A percentile compares a stretch with the other conserved stretches of the same genome.
These are phyloP conservation scores for Aureobasidium sp. DNA, from an alignment of 2,329 filamentous ascomycete species.

Conservation along the genomic window DNA sequence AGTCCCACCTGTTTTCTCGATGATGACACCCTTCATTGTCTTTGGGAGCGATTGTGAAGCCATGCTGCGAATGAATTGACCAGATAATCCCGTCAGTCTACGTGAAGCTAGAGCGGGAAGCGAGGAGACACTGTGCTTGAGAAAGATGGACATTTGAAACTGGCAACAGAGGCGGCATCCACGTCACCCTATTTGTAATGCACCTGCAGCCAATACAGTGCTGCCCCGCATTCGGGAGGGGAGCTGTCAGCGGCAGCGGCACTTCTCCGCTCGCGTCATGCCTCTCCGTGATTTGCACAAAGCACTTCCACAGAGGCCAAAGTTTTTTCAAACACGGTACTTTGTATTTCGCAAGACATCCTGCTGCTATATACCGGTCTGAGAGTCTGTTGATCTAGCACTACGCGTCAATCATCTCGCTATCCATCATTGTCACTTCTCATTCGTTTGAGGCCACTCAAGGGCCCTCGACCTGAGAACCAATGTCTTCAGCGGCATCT, in stretches of 20 bases:
- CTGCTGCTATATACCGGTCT: background rate
- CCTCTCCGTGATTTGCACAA: background rate
- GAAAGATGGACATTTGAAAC: slow-evolving; percentile 9
- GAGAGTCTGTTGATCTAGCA: background rate
- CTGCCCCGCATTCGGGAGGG: background rate
- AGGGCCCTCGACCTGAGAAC: background rate
- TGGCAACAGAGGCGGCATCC: background rate
- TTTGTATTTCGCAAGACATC: background rate
- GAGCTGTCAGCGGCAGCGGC: background rate
- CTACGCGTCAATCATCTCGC: background rate
- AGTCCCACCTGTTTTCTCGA: slow-evolving; percentile 62
- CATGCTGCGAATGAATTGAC: slow-evolving; percentile 29
- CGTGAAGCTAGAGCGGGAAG: slow-evolving; percentile 16
- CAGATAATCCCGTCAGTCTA: slow-evolving; percentile 21
- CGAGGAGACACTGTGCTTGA: slow-evolving; percentile 11
- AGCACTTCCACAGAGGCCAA: too few relatives aligned
- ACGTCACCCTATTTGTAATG: slow-evolving; percentile 6
- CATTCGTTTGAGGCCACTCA: background rate
- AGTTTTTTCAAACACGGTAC: background rate
- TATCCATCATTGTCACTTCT: background rate
- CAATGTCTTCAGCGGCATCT: background rate
- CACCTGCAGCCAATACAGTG: background rate
- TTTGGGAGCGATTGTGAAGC: slow-evolving; percentile 45
- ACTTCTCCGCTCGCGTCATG: background rate
- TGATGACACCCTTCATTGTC: slow-evolving; percentile 65